phyloP scores from a whole-genome alignment of 495 filamentous ascomycete genomes.

The Coniosporium apollinis region DNA sequence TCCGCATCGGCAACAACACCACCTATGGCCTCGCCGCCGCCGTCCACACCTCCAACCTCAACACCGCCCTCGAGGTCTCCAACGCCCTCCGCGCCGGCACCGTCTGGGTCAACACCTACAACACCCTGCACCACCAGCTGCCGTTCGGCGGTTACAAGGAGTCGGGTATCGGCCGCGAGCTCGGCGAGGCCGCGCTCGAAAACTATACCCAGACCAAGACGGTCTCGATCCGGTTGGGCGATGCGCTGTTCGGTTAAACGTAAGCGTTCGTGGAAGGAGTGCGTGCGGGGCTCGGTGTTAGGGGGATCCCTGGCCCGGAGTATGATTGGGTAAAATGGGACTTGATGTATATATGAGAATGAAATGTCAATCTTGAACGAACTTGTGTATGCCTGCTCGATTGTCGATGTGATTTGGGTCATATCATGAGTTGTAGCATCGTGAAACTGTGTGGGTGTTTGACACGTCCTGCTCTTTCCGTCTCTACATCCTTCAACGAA shows the following conservation, averaged over 20 bases:
- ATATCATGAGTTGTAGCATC: too few relatives aligned
- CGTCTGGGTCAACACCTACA: conserved; percentile 92
- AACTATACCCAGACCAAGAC: conserved; percentile 83
- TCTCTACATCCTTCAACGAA: too few relatives aligned
- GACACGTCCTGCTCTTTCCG: too few relatives aligned
- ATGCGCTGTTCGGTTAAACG: conserved; percentile 40
- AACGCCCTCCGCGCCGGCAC: conserved; percentile 75
- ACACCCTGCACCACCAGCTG: conserved; percentile 63
- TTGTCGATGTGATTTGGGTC: too few relatives aligned
- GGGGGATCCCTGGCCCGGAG: too few relatives aligned
- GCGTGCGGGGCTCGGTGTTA: too few relatives aligned
- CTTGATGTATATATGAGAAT: too few relatives aligned
- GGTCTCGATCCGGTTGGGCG: conserved; percentile 44
- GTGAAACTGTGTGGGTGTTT: too few relatives aligned
- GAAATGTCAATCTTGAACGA: too few relatives aligned
- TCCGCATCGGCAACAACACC: conserved; percentile 66
- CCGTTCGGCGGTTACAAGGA: conserved; percentile 93
- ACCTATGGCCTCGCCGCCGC: conserved; percentile 80
- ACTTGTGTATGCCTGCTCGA: too few relatives aligned
- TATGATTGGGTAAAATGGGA: too few relatives aligned
- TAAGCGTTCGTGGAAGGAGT: too few relatives aligned
- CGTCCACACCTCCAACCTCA: conserved; percentile 84
- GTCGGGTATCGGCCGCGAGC: conserved; percentile 83
- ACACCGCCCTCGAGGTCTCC: conserved; percentile 78
- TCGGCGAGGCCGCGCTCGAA: conserved; percentile 79